Evolutionary conservation across 2,329 filamentous ascomycete species (phyloP).

Genomic region (Mycosphaerelloides madeirae): DNA sequence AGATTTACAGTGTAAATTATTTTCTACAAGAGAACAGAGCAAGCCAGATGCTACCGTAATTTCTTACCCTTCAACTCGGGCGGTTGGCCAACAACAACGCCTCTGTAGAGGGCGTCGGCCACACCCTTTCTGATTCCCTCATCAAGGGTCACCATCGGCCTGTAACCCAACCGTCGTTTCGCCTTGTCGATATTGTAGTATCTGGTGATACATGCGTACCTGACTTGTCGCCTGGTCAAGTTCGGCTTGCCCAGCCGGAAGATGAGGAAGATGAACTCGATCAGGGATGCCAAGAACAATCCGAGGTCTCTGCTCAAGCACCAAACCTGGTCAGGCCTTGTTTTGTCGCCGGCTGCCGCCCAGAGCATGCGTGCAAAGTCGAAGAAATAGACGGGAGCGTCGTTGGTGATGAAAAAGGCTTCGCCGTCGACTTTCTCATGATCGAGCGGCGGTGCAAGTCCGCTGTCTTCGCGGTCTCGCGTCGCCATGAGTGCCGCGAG

Average conservation of each 20-base stretch:
- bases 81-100: slow-evolving; percentile 32
- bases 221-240: slow-evolving; percentile 46
- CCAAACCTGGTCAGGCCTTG: slow-evolving; percentile 40
- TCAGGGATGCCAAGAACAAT: slow-evolving; percentile 38
- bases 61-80: slow-evolving; percentile 32
- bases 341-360: slow-evolving; percentile 40
- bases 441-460: slow-evolving; percentile 38
- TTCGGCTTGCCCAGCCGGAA: slow-evolving; percentile 42
- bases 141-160: slow-evolving; percentile 60
- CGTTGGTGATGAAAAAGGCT: slow-evolving; percentile 50
- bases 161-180: slow-evolving; percentile 63
- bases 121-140: slow-evolving; percentile 54
- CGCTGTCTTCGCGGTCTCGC: slow-evolving; percentile 31
- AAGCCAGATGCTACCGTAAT: slow-evolving; percentile 9
- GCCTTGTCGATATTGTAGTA: slow-evolving; percentile 77
- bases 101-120: slow-evolving; percentile 36
- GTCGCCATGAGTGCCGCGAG: slow-evolving; percentile 47
- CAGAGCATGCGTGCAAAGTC: slow-evolving; percentile 47
- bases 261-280: slow-evolving; percentile 45
- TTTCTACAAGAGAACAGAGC: no score
- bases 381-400: slow-evolving; percentile 48
- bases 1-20: no score
- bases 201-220: slow-evolving; percentile 68
- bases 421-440: slow-evolving; percentile 48
- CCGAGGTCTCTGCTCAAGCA: slow-evolving; percentile 39